Percentiles rank a stretch among this genome's conserved stretches.
Conservation (phyloP, 106 monocot species). For the Platanthera zijinensis region DNA sequence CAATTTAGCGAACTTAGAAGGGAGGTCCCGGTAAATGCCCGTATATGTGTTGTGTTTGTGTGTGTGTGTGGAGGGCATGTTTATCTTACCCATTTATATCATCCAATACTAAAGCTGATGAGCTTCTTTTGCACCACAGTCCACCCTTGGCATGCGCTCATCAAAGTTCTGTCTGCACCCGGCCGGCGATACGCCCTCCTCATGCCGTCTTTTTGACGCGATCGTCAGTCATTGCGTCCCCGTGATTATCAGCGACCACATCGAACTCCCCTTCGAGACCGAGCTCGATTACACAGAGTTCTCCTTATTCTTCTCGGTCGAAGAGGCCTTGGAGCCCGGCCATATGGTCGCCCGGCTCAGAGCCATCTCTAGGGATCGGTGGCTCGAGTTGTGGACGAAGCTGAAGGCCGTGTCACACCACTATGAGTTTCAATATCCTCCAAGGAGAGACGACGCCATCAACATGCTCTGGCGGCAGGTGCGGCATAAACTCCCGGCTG, state of each 20-base stretch:
- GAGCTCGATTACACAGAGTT: slow-evolving; percentile 78
- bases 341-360: slow-evolving; percentile 48
- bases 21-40: too few species aligned
- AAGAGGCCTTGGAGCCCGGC: slow-evolving; percentile 55
- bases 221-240: slow-evolving; percentile 94
- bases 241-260: slow-evolving; percentile 72
- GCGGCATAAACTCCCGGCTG: slow-evolving; percentile 55
- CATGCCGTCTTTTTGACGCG: slow-evolving; percentile 93
- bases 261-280: slow-evolving; percentile 92
- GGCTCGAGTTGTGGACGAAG: slow-evolving; percentile 70
- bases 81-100: background rate
- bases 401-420: slow-evolving; percentile 67
- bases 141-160: slow-evolving; percentile 67
- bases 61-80: too few species aligned
- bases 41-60: too few species aligned
- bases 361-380: slow-evolving; percentile 46
- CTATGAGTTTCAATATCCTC: slow-evolving; percentile 73
- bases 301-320: slow-evolving; percentile 68
- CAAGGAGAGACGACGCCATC: slow-evolving; percentile 65
- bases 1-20: too few species aligned
- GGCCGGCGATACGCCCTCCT: slow-evolving; percentile 95
- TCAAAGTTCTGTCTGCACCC: slow-evolving; percentile 96
- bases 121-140: slow-evolving; percentile 33
- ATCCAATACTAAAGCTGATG: background rate
- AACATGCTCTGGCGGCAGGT: slow-evolving; percentile 92